phyloP scores from a whole-genome alignment of 768 basidiomycete genomes.

The Macrocybe gigantea region DNA sequence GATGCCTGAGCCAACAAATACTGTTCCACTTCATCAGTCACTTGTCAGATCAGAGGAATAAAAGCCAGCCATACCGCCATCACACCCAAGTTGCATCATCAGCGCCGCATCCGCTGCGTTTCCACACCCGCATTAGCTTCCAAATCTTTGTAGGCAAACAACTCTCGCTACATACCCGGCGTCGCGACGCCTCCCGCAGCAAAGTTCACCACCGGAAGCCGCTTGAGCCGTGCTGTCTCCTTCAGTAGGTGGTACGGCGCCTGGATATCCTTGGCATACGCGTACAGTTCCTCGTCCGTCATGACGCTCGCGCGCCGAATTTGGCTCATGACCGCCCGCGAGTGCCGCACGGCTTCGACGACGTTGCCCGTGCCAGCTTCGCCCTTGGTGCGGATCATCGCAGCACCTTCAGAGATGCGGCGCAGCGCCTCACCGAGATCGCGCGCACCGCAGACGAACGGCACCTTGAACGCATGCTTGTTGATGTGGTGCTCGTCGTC shows the following conservation, averaged over 20 bases:
- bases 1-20: slow-evolving; percentile 97
- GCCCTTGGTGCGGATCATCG: slow-evolving; percentile 98
- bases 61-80: slow-evolving; percentile 65
- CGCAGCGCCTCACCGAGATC: slow-evolving; percentile 95
- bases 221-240: slow-evolving; percentile 90
- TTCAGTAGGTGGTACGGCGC: slow-evolving; percentile 95
- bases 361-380: slow-evolving; percentile 88
- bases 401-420: slow-evolving; percentile 94
- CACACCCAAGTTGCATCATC: slow-evolving; percentile 99
- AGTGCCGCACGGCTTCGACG: slow-evolving; percentile 92
- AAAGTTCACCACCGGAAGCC: slow-evolving; percentile 94
- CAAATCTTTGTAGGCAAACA: not conserved
- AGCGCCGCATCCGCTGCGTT: slow-evolving; percentile 82
- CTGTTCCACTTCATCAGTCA: slow-evolving; percentile 29
- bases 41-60: slow-evolving; percentile 3
- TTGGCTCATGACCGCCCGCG: slow-evolving; percentile 75
- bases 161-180: slow-evolving; percentile 49
- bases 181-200: slow-evolving; percentile 93
- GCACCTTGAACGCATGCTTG: slow-evolving; percentile 92
- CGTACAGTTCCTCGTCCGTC: slow-evolving; percentile 93
- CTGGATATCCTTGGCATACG: slow-evolving; percentile 85
- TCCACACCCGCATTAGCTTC: not conserved
- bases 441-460: slow-evolving; percentile 94
- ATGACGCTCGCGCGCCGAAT: slow-evolving; percentile 83
- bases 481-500: slow-evolving; percentile 96